Evolutionary conservation across 805 yeast species (phyloP).

Genomic region (Suhomyces faveliae): DNA sequence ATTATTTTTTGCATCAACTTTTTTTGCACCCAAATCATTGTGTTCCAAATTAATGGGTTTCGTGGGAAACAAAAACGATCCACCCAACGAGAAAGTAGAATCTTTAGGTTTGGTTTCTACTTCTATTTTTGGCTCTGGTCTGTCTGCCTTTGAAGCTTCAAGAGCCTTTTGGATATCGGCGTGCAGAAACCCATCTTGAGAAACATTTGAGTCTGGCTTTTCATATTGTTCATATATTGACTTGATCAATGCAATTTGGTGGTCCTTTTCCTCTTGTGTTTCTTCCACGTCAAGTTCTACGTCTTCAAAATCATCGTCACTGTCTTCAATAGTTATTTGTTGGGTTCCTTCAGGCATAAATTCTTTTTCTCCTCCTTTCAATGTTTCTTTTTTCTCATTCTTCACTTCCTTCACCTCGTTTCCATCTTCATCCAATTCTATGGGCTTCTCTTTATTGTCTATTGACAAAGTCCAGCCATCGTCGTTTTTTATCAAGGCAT

Average conservation of each 20-base stretch:
- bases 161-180: constrained; percentile 47
- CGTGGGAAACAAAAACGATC: constrained; percentile 4
- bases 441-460: constrained; percentile 45
- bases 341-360: too few species aligned
- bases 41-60: background rate
- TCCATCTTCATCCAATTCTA: constrained; percentile 47
- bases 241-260: constrained; percentile 31
- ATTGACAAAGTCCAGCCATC: constrained; percentile 84
- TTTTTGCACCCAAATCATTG: background rate
- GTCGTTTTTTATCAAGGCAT: constrained; percentile 69
- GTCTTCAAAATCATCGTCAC: constrained; percentile 20
- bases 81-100: background rate
- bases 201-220: background rate
- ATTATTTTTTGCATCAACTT: background rate
- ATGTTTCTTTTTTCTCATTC: too few species aligned
- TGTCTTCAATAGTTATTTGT: background rate
- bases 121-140: constrained; percentile 10
- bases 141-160: constrained; percentile 46
- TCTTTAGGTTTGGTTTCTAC: background rate
- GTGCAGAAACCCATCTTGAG: constrained; percentile 22
- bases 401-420: constrained; percentile 13
- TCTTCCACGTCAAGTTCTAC: constrained; percentile 22
- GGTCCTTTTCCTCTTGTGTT: constrained; percentile 26
- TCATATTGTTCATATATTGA: constrained; percentile 35
- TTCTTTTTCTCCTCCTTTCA: too few species aligned